Evolutionary conservation across 2,329 filamentous ascomycete genomes (phyloP), one percentile per base, ranked within the genome.

Genomic region (Stachybotrys echinatus): DNA sequence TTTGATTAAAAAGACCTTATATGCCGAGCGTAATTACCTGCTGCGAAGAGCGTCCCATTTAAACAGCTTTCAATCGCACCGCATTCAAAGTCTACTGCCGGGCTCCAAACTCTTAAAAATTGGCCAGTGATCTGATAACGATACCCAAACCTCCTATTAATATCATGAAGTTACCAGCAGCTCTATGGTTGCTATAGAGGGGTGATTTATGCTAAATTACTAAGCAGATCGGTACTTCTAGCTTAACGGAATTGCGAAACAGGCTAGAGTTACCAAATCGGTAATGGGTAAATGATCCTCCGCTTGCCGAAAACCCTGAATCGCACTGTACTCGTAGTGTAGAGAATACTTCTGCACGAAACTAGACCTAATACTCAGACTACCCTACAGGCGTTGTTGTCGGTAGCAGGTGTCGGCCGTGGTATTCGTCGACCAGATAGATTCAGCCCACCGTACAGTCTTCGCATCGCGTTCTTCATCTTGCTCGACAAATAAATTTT

Each of bases 121-220:
- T 37, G 23, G 37, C 31, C 12, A 34, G 39, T 42, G 39, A 19
- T 37, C 17, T 21, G 7, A 5, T 47, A 12, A 20, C 31, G 37
- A 18, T 6, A 12, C 20, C 37, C 37, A 18, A 34, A 38, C 18
- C 18, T 18, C 7, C 7, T 39, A 8, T 12, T 42, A 42, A 18
- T 20, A 42, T 20, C 19, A 18, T 12, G 39, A 42, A 42, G 39
- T 18, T 18, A 42, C 19, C 39, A 18, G 22, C 27, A 27, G 45
- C 45, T 37, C 27, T 47, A 21, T 47, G 45, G 23, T 34, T 47
- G 27, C 45, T 47, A 37, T 34, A 47, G 18, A 34, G 31, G 45
- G 45, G 21, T 21, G 45, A 47, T 47, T 34, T 8, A 34, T 27
- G n/a, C 6, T 23, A 47, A 6, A 18, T 31, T 12, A 47, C 21